Percentiles rank a stretch among this genome's conserved stretches.
These are phyloP conservation scores for Cystobasidiopsis lactophilus DNA, from an alignment of 768 basidiomycete species.

Conservation along the genomic window DNA sequence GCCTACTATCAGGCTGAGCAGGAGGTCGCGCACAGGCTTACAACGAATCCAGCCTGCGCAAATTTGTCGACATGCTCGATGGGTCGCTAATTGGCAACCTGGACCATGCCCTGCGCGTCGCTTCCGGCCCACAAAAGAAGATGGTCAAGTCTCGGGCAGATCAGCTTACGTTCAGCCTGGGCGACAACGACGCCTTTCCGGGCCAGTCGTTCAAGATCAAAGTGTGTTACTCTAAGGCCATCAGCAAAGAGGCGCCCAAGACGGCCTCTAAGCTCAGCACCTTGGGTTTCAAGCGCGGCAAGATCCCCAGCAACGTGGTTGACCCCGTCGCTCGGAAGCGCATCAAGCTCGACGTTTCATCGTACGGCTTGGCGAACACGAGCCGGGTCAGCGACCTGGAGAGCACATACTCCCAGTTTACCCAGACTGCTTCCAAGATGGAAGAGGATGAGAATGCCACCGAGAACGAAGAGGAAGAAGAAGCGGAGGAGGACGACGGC, in stretches of 20 bases:
- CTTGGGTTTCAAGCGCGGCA: conserved; percentile 4
- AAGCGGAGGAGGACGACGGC: conserved; percentile 14
- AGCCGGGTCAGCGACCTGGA: not conserved
- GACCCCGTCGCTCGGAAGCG: conserved; percentile 20
- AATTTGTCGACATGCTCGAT: conserved; percentile 29
- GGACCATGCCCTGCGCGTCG: conserved; percentile 41
- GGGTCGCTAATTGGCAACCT: conserved; percentile 42
- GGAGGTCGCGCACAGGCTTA: conserved; percentile 34
- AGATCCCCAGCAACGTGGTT: not conserved
- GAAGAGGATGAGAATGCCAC: conserved; percentile 7
- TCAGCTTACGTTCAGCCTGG: conserved; percentile 50
- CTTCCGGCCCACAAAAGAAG: conserved; percentile 31
- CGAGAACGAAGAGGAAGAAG: conserved; percentile 14
- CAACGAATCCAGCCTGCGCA: conserved; percentile 51
- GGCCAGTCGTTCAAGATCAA: conserved; percentile 54
- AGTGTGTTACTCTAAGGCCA: conserved; percentile 60
- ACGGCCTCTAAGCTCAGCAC: conserved; percentile 43
- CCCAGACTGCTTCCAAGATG: not conserved
- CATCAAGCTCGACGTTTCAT: not conserved
- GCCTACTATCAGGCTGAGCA: not conserved
- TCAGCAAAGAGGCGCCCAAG: conserved; percentile 44
- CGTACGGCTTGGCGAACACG: not conserved
- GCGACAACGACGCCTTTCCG: conserved; percentile 42
- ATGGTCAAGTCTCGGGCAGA: conserved; percentile 42
- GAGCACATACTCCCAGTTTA: not conserved